Evolutionary conservation across 805 yeast species (phyloP), one percentile per base, ranked within the genome.

Genomic region (Candida ipomoeae): DNA sequence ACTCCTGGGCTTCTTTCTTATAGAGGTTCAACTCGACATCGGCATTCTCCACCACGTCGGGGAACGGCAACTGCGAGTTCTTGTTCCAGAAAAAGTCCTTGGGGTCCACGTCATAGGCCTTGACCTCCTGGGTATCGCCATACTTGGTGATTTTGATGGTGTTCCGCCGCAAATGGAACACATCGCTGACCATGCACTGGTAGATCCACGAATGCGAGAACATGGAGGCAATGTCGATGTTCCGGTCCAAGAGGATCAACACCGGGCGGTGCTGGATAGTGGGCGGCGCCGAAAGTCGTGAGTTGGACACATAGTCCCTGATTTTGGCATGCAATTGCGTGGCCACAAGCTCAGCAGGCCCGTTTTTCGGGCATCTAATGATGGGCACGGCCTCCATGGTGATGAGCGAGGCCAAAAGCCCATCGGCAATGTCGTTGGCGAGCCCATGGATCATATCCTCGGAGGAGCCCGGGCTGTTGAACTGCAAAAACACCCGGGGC

Each of bases 11-110:
- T 59, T 89, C 97, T 50, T 80, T 79, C 57, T 91, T 92, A 69
- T 94, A 94, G 48, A 78, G 75, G 52, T 85, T 82, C 53, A 91
- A 75, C 52, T 89, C 97, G 26, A 77, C 69, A 62, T 94, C 98
- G 18, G 96, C 95, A 67, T 89, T 89, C 66, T 94, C 99, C 33
- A 96, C 99, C n/a, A 95, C 98, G 64, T 92, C 97, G 1, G 99
- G 99, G 74, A 94, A 94, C 36, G 99, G 98, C 50, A 89, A 71
- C 46, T 85, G 85, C 11, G 96, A 77, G 68, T 94, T 91, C 54
- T 78, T 77, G 55, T 69, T 72, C 99, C 99, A 94, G 70, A 94
- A 94, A 64, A 87, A 88, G 71, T 94, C 99, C 50, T 81, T 80
- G 29, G 96, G 96, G 61, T 92, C 99, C 41, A 94, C 78, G 64